Conservation (phyloP, 2,329 filamentous ascomycete genomes). For the Seiridium cupressi region DNA sequence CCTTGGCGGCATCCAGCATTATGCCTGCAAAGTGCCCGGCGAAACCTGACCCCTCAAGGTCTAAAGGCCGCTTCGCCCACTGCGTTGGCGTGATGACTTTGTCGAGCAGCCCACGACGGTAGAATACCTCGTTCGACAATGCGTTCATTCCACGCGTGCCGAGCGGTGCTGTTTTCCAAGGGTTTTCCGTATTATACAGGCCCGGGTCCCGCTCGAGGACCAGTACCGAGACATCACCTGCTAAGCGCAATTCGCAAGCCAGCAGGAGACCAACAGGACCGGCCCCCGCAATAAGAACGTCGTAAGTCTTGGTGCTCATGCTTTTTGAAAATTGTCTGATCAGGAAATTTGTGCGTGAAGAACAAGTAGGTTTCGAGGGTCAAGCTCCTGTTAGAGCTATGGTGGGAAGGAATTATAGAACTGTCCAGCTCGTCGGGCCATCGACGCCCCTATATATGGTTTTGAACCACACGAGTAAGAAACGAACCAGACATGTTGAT, state of each 20-base stretch:
- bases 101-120: slow-evolving; percentile 36
- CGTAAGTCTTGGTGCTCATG: slow-evolving; percentile 18
- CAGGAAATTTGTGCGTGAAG: background rate
- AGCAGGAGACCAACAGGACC: slow-evolving; percentile 34
- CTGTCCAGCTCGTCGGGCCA: no score
- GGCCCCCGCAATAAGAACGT: slow-evolving; percentile 33
- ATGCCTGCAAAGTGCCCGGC: slow-evolving; percentile 33
- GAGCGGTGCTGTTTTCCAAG: slow-evolving; percentile 28
- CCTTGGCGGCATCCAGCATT: slow-evolving; percentile 20
- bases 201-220: slow-evolving; percentile 30
- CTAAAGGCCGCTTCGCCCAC: slow-evolving; percentile 4
- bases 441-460: no score
- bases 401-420: no score
- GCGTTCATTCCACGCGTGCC: slow-evolving; percentile 28
- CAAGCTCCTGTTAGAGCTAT: no score
- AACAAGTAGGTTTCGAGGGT: background rate
- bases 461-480: no score
- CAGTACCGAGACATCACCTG: slow-evolving; percentile 27
- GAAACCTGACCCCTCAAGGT: slow-evolving; percentile 21
- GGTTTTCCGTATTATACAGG: slow-evolving; percentile 13
- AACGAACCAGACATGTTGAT: no score
- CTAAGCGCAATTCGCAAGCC: slow-evolving; percentile 33
- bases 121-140: slow-evolving; percentile 30
- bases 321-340: background rate
- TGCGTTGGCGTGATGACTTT: slow-evolving; percentile 18